Evolutionary conservation across 331 rosid genomes (phyloP).

Genomic region (Rhamnella rubrinervis): DNA sequence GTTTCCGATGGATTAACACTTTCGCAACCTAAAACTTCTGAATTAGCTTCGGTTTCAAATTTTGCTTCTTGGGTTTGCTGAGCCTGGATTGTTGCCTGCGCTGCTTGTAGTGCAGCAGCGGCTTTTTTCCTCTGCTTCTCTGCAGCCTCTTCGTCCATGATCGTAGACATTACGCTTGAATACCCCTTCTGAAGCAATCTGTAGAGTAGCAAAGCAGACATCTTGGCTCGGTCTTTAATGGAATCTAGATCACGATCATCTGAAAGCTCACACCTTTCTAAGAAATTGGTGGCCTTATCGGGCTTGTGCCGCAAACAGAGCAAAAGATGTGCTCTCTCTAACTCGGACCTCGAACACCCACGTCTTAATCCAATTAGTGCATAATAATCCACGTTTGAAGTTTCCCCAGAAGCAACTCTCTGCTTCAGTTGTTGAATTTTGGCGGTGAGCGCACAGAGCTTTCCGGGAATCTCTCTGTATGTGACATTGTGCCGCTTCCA

Average conservation of each 20-base stretch:
- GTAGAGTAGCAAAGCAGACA: slow-evolving; percentile 71
- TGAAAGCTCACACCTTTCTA: slow-evolving; percentile 74
- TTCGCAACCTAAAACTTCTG: slow-evolving; percentile 11
- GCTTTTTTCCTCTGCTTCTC: slow-evolving; percentile 71
- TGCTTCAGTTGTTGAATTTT: slow-evolving; percentile 67
- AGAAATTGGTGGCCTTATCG: slow-evolving; percentile 62
- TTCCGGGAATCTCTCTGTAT: slow-evolving; percentile 87
- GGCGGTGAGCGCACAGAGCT: slow-evolving; percentile 57
- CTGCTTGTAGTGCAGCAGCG: slow-evolving; percentile 51
- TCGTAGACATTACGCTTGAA: slow-evolving; percentile 51
- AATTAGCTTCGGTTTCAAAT: slow-evolving; percentile 21
- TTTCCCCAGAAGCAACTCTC: slow-evolving; percentile 71
- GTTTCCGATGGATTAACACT: slow-evolving; percentile 28
- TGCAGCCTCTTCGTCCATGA: slow-evolving; percentile 70
- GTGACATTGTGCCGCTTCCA: slow-evolving; percentile 83
- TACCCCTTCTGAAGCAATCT: slow-evolving; percentile 90
- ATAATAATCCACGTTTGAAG: slow-evolving; percentile 73
- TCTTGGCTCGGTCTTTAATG: slow-evolving; percentile 68
- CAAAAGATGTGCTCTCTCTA: slow-evolving; percentile 76
- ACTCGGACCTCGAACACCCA: slow-evolving; percentile 83
- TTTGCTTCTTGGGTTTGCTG: slow-evolving; percentile 38
- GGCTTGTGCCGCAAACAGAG: slow-evolving; percentile 82
- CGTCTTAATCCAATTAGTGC: slow-evolving; percentile 76
- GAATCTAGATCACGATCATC: slow-evolving; percentile 75
- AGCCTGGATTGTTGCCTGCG: slow-evolving; percentile 33